Evolutionary conservation across 805 yeast genomes (phyloP).

Genomic region (Ogataea populi-albae): DNA sequence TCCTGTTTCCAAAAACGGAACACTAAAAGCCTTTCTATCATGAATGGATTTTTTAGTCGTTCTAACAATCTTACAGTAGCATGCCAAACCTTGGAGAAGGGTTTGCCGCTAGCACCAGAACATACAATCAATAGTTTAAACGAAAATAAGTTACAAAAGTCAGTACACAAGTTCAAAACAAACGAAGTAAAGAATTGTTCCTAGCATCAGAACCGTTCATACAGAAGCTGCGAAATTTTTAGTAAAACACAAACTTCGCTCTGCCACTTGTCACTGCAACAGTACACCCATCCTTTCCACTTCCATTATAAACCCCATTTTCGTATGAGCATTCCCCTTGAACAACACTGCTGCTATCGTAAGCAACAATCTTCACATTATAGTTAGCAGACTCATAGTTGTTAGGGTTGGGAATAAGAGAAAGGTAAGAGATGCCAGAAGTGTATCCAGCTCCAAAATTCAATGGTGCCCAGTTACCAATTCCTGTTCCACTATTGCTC

Average conservation of each 20-base stretch:
- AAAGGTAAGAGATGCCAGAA: slow-evolving; percentile 59
- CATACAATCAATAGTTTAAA: no score
- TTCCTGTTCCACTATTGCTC: slow-evolving; percentile 57
- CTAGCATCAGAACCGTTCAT: no score
- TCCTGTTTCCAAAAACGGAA: slow-evolving; percentile 6
- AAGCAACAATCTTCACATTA: slow-evolving; percentile 76
- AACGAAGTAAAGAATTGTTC: no score
- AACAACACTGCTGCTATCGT: slow-evolving; percentile 57
- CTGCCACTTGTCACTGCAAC: slow-evolving; percentile 81
- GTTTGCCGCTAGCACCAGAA: no score
- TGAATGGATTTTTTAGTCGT: no score
- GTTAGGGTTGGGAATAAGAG: slow-evolving; percentile 78
- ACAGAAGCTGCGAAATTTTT: no score
- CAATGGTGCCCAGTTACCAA: slow-evolving; percentile 81
- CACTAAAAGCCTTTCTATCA: background rate
- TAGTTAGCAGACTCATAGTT: slow-evolving; percentile 56
- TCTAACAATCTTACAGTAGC: no score
- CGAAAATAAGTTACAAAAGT: no score
- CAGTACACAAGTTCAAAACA: no score
- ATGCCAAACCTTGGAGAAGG: no score
- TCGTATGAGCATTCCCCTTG: slow-evolving; percentile 79
- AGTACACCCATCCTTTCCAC: slow-evolving; percentile 86
- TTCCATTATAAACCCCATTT: slow-evolving; percentile 70
- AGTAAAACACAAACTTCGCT: slow-evolving; percentile 79
- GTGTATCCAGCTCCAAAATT: slow-evolving; percentile 72